A percentile compares a stretch with the other conserved stretches of the same genome.
Conservation (phyloP, 345 rosid species). For the Brassica juncea region DNA sequence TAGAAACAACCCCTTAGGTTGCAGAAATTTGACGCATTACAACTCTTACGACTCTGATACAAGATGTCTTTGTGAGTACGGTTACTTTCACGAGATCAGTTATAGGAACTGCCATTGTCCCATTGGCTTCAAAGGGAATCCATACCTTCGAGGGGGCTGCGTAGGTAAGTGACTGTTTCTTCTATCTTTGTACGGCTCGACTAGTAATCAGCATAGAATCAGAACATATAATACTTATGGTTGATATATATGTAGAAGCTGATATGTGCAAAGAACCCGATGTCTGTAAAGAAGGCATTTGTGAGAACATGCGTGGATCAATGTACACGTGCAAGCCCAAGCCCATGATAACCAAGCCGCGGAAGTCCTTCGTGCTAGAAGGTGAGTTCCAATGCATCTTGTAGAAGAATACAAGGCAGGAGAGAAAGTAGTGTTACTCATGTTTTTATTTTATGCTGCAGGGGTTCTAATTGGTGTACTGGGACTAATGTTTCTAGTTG, state of each 20-base stretch:
- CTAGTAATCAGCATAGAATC: too few species aligned
- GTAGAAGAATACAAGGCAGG: not conserved
- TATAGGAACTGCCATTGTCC: constrained; percentile 41
- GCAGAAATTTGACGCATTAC: constrained; percentile 9
- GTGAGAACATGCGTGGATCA: not conserved
- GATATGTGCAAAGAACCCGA: constrained; percentile 19
- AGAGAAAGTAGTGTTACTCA: not conserved
- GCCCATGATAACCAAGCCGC: constrained; percentile 17
- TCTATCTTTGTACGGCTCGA: too few species aligned
- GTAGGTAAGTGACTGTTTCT: constrained; percentile 31
- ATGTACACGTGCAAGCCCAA: not conserved
- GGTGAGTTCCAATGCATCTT: constrained; percentile 17
- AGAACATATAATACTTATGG: too few species aligned
- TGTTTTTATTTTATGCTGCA: not conserved
- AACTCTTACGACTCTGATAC: not conserved
- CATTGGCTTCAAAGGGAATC: constrained; percentile 47
- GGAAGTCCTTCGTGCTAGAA: not conserved
- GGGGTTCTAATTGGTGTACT: constrained; percentile 11
- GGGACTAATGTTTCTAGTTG: constrained; percentile 11
- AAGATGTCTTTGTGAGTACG: constrained; percentile 12
- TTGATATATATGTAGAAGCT: not conserved
- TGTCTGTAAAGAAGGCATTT: constrained; percentile 19
- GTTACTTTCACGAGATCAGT: constrained; percentile 17
- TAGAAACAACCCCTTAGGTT: constrained; percentile 20
- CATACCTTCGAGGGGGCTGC: constrained; percentile 45